Base-by-base conservation (phyloP, 495 filamentous ascomycete genomes). In the Oidiodendron maius region DNA sequence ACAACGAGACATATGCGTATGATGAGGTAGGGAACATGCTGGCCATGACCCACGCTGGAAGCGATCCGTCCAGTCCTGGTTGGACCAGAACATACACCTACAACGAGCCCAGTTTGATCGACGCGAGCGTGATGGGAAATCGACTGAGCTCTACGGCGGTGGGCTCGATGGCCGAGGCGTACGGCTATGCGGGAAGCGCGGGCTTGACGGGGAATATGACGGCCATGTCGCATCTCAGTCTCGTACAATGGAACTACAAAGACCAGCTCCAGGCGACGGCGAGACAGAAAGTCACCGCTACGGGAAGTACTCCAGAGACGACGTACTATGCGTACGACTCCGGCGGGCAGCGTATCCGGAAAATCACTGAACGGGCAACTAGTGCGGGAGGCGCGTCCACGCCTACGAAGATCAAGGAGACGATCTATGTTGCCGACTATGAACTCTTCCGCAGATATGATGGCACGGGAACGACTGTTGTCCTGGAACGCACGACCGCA, bases 381-480 rank as follows among this genome's bases (percentile, higher is more conserved):
- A 36, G 8, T 12, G 20, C 17, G 1, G 12, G 9, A 4, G 34
- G 40, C 18, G 8, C 28, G 8, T n/a, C n/a, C n/a, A 41, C 35
- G 4, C 26, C 50, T 16, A 11, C 16, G 17, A 3, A 8, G 13
- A 24, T 40, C 24, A 53, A 54, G 25, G 63, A 63, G 36, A 18
- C 47, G 2, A 21, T 53, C 2, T 65, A 65, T 43, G 30, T 65
- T 15, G 30, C 28, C n/a, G 18, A 13, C 9, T 32, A 8, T 32
- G 60, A 66, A 18, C 34, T 61, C 4, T 62, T 38, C 30, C 17
- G 44, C 3, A 46, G 35, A 39, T 60, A 49, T 35, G 12, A 3
- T 4, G 45, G 49, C n/a, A 38, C 56, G 21, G 51, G 53, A 4
- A n/a, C 25, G 0, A 8, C 28, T n/a, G 40, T 52, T 24, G 24